A percentile compares a stretch with the other conserved stretches of the same genome.
These are phyloP conservation scores for Trichosporon asahii DNA, from an alignment of 1,284 basidiomycete species.

Conservation along the genomic window DNA sequence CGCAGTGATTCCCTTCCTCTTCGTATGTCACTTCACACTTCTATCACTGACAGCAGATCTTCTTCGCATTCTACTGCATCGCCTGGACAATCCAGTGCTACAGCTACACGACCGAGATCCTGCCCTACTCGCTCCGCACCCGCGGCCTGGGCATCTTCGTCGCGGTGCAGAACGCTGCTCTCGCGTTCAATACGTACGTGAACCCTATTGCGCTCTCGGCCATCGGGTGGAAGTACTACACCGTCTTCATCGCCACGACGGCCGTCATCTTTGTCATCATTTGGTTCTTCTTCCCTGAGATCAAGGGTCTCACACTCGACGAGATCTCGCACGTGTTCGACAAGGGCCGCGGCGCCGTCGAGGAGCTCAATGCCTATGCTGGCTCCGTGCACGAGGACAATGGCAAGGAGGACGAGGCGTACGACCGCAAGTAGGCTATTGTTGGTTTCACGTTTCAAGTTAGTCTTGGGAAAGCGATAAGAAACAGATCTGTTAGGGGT, in stretches of 20 bases:
- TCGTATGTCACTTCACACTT: background rate
- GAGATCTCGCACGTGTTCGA: constrained; percentile 37
- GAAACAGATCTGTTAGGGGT: too few relatives aligned
- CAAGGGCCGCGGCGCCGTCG: constrained; percentile 9
- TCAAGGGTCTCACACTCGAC: constrained; percentile 37
- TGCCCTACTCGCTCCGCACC: constrained; percentile 30
- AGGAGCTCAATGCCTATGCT: background rate
- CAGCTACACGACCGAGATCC: constrained; percentile 33
- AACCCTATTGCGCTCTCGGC: constrained; percentile 31
- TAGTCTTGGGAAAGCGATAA: too few relatives aligned
- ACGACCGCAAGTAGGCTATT: background rate
- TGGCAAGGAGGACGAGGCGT: background rate
- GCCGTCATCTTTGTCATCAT: constrained; percentile 26
- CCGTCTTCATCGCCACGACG: constrained; percentile 37
- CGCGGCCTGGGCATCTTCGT: constrained; percentile 32
- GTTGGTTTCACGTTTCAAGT: too few relatives aligned
- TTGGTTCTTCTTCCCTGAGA: constrained; percentile 45
- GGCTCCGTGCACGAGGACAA: background rate
- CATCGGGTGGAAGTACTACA: constrained; percentile 28
- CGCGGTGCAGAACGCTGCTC: constrained; percentile 16
- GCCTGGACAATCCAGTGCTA: constrained; percentile 24
- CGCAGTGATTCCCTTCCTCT: constrained; percentile 43
- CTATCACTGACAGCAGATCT: constrained; percentile 13
- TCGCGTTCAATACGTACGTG: constrained; percentile 30
- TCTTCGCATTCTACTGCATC: constrained; percentile 29